Evolutionary conservation across 805 yeast species (phyloP).

Genomic region (Pichia ethanolica): DNA sequence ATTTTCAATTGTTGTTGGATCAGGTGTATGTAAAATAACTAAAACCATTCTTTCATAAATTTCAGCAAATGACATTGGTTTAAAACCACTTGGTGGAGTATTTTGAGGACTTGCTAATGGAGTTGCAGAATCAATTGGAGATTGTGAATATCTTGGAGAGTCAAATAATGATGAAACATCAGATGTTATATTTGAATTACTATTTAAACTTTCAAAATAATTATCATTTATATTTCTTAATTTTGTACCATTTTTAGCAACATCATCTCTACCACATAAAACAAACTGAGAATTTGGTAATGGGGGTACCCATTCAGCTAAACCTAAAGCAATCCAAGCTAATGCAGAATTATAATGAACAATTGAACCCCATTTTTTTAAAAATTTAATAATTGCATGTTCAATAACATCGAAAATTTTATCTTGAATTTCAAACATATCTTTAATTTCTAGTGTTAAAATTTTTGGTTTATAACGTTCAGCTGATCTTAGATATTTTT

Average conservation of each 20-base stretch:
- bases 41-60: constrained; percentile 69
- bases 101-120: constrained; percentile 18
- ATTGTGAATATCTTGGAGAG: constrained; percentile 17
- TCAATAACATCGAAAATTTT: constrained; percentile 51
- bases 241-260: constrained; percentile 31
- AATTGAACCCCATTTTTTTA: constrained; percentile 70
- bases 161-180: constrained; percentile 17
- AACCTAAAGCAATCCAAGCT: constrained; percentile 80
- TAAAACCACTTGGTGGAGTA: constrained; percentile 17
- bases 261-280: constrained; percentile 44
- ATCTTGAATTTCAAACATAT: constrained; percentile 38
- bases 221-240: constrained; percentile 28
- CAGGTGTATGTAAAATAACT: constrained; percentile 70
- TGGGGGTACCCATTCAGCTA: constrained; percentile 87
- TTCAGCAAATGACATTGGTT: constrained; percentile 51
- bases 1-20: constrained; percentile 23
- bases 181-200: constrained; percentile 12
- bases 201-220: constrained; percentile 25
- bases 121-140: constrained; percentile 20
- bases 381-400: constrained; percentile 53
- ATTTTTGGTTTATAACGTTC: constrained; percentile 30
- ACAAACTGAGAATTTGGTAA: constrained; percentile 46
- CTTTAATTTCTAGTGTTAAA: constrained; percentile 23
- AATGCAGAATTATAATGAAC: constrained; percentile 75
- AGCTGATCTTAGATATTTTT: constrained; percentile 48